Base-by-base conservation (phyloP, 192 early-diverging fungal genomes). In the Mortierella antarctica region DNA sequence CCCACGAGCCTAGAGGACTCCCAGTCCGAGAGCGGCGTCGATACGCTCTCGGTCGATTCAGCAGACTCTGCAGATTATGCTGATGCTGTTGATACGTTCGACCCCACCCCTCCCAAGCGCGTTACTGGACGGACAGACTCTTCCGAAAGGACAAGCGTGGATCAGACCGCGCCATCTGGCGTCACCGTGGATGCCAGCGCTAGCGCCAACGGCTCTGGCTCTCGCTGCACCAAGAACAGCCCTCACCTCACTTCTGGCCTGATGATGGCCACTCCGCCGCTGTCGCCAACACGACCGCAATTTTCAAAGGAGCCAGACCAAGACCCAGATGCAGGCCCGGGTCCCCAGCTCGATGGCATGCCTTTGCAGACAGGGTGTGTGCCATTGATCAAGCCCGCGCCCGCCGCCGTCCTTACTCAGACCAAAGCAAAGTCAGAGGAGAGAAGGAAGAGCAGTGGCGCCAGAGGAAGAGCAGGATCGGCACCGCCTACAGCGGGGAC, bases 261-360 rank as follows among this genome's bases (percentile, higher is more conserved):
- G 17, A 78, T 64, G 68, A 73, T 78, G 61, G 74, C 74, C 13
- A 78, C 74, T 7, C 68, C 74, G 10, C 74, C 74, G 14, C 74
- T 70, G 10, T 78, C 74, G 5, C 74, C 74, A 9, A 64, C 67
- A 13, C 53, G 57, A 51, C 62, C 56, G 7, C 63, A 53, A 49
- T 70, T 65, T 64, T 14, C 47, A 13, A 68, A 63, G 57, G 58
- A 58, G 46, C 18, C 45, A 11, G 13, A 20, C 15, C 39, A 65
- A 13, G 23, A 9, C 6, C 46, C 2, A 18, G 42, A 54, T 10
- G 60, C 64, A n/a, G 41, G 11, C 39, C 40, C 51, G 40, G 6
- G 40, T 13, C 20, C 5, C 31, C 15, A 13, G 21, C 13, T 1
- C 54, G 31, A 3, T 31, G 31, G 31, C 31, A 31, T 31, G 31